phyloP scores from a whole-genome alignment of 768 basidiomycete species.

The Amanita rimosa region DNA sequence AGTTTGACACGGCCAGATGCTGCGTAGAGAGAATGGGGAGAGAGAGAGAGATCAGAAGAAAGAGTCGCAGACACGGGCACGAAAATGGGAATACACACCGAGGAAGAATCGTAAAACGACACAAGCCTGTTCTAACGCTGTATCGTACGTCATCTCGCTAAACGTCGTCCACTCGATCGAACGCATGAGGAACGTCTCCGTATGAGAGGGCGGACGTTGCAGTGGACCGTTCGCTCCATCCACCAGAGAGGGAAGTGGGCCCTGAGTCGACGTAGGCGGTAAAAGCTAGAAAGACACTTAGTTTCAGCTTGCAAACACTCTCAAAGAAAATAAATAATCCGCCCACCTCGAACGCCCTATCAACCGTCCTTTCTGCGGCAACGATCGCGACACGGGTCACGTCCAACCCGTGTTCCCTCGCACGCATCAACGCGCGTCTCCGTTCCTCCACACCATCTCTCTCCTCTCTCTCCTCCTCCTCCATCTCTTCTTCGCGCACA shows the following conservation, averaged over 20 bases:
- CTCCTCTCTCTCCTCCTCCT: not conserved
- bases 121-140: constrained; percentile 80
- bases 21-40: constrained; percentile 15
- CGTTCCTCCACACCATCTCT: constrained; percentile 46
- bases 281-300: constrained; percentile 26
- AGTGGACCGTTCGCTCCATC: constrained; percentile 14
- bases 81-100: constrained; percentile 33
- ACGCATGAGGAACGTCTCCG: constrained; percentile 60
- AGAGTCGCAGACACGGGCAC: not conserved
- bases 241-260: constrained; percentile 51
- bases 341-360: constrained; percentile 51
- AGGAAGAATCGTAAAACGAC: constrained; percentile 86
- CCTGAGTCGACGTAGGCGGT: constrained; percentile 31
- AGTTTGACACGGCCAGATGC: constrained; percentile 66
- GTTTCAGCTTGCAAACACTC: too few relatives aligned
- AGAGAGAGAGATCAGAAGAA: not conserved
- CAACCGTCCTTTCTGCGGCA: constrained; percentile 70
- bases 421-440: constrained; percentile 56
- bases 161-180: constrained; percentile 93
- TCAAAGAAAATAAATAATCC: too few relatives aligned
- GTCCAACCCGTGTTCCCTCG: constrained; percentile 78
- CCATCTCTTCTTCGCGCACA: not conserved
- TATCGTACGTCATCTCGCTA: constrained; percentile 56
- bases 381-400: constrained; percentile 67
- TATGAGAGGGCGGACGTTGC: constrained; percentile 44